A percentile compares a stretch with the other conserved stretches of the same genome.
These are phyloP conservation scores for Chrysosporium keratinophilum DNA, from an alignment of 2,329 filamentous ascomycete species.

Conservation along the genomic window DNA sequence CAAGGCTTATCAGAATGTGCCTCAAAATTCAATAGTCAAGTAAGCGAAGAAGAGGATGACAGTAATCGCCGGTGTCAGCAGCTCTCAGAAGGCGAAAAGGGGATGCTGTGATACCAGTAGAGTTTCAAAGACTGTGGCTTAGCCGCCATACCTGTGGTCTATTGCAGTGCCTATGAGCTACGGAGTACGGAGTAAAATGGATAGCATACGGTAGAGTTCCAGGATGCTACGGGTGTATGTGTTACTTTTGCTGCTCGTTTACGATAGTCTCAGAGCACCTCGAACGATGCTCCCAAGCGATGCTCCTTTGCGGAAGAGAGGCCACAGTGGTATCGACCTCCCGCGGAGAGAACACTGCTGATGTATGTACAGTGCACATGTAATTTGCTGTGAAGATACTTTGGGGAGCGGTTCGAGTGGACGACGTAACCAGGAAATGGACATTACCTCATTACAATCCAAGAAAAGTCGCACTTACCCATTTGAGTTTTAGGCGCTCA, in stretches of 20 bases:
- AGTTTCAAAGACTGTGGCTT: neutral
- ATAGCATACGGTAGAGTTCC: no score
- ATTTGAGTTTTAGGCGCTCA: neutral
- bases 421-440: neutral
- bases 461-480: conserved; percentile 4
- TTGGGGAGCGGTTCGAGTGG: neutral
- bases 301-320: no score
- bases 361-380: neutral
- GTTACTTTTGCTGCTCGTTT: neutral
- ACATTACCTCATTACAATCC: conserved; percentile 9
- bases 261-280: neutral
- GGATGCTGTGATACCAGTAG: neutral
- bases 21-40: no score
- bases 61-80: no score
- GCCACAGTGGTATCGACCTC: no score
- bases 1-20: no score
- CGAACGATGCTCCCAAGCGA: no score
- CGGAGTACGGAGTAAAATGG: no score
- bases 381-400: neutral
- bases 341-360: no score
- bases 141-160: no score
- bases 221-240: no score
- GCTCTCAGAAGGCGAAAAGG: neutral
- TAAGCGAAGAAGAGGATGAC: no score
- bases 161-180: neutral